These are phyloP conservation scores for Xylariales sp. DNA, from an alignment of 2,329 filamentous ascomycete species.

Conservation along the genomic window DNA sequence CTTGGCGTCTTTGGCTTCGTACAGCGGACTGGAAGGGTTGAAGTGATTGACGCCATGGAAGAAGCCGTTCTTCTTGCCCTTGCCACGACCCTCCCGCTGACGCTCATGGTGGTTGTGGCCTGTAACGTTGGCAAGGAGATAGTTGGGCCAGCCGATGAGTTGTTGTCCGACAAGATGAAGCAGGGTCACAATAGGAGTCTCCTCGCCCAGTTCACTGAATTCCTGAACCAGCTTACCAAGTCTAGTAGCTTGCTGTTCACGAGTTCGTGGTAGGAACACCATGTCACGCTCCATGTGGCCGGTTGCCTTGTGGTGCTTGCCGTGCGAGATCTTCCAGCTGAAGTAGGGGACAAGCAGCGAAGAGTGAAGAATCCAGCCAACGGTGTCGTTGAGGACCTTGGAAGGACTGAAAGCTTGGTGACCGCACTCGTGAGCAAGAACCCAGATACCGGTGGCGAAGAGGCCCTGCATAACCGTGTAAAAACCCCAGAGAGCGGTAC, in stretches of 20 bases:
- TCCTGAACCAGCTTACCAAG: constrained; percentile 74
- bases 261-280: constrained; percentile 95
- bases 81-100: constrained; percentile 88
- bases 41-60: constrained; percentile 91
- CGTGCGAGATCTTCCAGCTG: constrained; percentile 98
- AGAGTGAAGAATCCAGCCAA: constrained; percentile 89
- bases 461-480: constrained; percentile 84
- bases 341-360: constrained; percentile 91
- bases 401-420: constrained; percentile 96
- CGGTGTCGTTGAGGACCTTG: constrained; percentile 82
- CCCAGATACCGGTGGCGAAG: constrained; percentile 91
- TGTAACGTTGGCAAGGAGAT: constrained; percentile 86
- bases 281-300: constrained; percentile 97
- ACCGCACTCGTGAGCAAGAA: constrained; percentile 95
- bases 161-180: constrained; percentile 76
- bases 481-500: constrained; percentile 58
- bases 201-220: constrained; percentile 83
- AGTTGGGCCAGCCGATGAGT: constrained; percentile 87
- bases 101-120: constrained; percentile 92
- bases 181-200: constrained; percentile 83
- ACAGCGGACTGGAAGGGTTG: constrained; percentile 79
- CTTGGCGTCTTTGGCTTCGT: constrained; percentile 85
- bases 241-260: constrained; percentile 72
- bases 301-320: constrained; percentile 99
- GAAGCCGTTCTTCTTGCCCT: constrained; percentile 83